Conservation (phyloP, 352 stramenopile genomes). For the Phytophthora cajani region DNA sequence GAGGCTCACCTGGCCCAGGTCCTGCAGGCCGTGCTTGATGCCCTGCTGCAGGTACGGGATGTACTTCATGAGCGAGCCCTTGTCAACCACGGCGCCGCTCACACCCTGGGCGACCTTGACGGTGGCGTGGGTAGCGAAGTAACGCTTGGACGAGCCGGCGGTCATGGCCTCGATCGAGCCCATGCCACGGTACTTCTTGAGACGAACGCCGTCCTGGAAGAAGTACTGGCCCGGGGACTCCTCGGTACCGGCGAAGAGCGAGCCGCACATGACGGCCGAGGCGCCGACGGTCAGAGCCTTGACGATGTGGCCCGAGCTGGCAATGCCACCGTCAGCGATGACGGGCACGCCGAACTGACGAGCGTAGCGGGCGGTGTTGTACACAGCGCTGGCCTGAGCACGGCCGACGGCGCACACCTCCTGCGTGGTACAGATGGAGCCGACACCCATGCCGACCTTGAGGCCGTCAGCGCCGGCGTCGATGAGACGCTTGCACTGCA, state of each 20-base stretch:
- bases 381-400: constrained; percentile 98
- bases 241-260: constrained; percentile 99
- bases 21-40: constrained; percentile 98
- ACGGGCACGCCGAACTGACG: constrained; percentile 97
- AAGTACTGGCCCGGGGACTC: constrained; percentile 99
- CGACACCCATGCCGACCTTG: constrained; percentile 99
- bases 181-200: constrained; percentile 99
- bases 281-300: constrained; percentile 98
- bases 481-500: constrained; percentile 98
- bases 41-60: constrained; percentile 99
- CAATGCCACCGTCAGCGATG: constrained; percentile 99
- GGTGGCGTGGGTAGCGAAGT: constrained; percentile 88
- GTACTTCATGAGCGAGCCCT: constrained; percentile 98
- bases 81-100: constrained; percentile 98
- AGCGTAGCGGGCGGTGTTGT: constrained; percentile 97
- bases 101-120: constrained; percentile 99
- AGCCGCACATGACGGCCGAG: constrained; percentile 99
- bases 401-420: constrained; percentile 98
- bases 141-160: constrained; percentile 95
- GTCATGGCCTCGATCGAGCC: constrained; percentile 99
- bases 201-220: constrained; percentile 99
- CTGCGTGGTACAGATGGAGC: constrained; percentile 99
- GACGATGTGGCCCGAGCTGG: constrained; percentile 98
- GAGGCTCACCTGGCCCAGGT: constrained; percentile 95
- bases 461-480: constrained; percentile 98